Evolutionary conservation across 306 rosid genomes (phyloP).

Genomic region (Inga leiocalycina): DNA sequence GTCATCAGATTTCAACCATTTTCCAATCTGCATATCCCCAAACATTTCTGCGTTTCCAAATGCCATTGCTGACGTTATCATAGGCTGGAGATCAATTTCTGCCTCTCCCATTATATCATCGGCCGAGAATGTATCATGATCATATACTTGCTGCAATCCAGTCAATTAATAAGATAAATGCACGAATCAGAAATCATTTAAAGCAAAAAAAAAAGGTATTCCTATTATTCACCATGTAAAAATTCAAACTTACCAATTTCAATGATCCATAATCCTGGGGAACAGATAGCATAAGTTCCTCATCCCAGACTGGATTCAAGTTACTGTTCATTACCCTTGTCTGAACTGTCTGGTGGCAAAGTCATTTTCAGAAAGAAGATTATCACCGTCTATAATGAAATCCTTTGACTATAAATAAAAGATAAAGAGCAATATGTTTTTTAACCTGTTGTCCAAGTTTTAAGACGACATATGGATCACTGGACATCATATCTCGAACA

Average conservation of each 20-base stretch:
- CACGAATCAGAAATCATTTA: background rate
- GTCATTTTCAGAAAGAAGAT: slow-evolving; percentile 37
- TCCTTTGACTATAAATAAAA: slow-evolving; percentile 22
- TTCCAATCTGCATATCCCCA: slow-evolving; percentile 92
- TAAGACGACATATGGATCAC: slow-evolving; percentile 95
- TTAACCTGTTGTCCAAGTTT: slow-evolving; percentile 85
- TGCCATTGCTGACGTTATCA: slow-evolving; percentile 93
- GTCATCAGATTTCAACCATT: slow-evolving; percentile 94
- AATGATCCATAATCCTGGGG: slow-evolving; percentile 75
- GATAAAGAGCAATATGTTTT: slow-evolving; percentile 22
- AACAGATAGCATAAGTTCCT: slow-evolving; percentile 95
- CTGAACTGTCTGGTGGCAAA: slow-evolving; percentile 64
- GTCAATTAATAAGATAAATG: slow-evolving; percentile 18
- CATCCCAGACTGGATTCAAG: slow-evolving; percentile 99
- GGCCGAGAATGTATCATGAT: slow-evolving; percentile 86
- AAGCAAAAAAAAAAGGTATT: background rate
- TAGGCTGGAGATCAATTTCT: slow-evolving; percentile 89
- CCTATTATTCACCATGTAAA: slow-evolving; percentile 1
- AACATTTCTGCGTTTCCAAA: slow-evolving; percentile 96
- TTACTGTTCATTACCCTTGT: slow-evolving; percentile 66
- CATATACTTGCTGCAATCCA: slow-evolving; percentile 78
- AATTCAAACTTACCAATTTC: slow-evolving; percentile 70
- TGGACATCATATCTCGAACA: slow-evolving; percentile 90
- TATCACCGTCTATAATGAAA: slow-evolving; percentile 23
- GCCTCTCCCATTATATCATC: slow-evolving; percentile 99